These are phyloP conservation scores for Avena sativa DNA, from an alignment of 176 grass and related monocot genomes.

Conservation along the genomic window DNA sequence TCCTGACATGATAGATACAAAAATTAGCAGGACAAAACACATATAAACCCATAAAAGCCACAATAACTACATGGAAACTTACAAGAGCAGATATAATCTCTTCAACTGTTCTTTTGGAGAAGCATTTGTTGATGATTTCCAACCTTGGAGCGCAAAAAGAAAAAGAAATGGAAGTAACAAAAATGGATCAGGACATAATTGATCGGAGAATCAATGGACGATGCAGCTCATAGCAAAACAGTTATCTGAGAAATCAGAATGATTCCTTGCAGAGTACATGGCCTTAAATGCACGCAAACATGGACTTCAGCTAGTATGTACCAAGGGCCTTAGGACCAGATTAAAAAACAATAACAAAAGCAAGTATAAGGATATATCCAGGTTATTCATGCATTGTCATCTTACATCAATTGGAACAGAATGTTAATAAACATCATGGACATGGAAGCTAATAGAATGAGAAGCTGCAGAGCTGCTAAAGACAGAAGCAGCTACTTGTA, in stretches of 20 bases:
- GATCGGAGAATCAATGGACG: slow-evolving; percentile 4
- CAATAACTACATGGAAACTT: slow-evolving; percentile 57
- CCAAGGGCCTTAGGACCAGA: background rate
- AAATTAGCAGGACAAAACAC: slow-evolving; percentile 37
- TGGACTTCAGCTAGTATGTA: background rate
- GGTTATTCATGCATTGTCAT: background rate
- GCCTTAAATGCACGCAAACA: background rate
- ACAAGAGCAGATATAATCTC: slow-evolving; percentile 90
- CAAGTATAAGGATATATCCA: background rate
- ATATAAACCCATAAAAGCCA: slow-evolving; percentile 13
- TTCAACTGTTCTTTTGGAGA: slow-evolving; percentile 91
- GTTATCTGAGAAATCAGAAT: background rate
- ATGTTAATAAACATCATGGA: background rate
- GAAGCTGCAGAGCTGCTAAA: background rate
- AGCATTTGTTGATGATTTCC: slow-evolving; percentile 90
- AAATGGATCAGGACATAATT: slow-evolving; percentile 26
- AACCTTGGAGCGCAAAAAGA: slow-evolving; percentile 46
- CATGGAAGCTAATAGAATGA: background rate
- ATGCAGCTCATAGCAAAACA: background rate
- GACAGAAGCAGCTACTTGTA: slow-evolving; percentile 3
- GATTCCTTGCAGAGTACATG: background rate
- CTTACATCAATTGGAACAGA: slow-evolving; percentile 27
- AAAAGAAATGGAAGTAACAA: background rate
- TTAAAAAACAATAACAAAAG: background rate
- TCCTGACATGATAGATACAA: slow-evolving; percentile 59